phyloP scores from a whole-genome alignment of 2,329 filamentous ascomycete species.

The Rhinocladiella mackenziei region DNA sequence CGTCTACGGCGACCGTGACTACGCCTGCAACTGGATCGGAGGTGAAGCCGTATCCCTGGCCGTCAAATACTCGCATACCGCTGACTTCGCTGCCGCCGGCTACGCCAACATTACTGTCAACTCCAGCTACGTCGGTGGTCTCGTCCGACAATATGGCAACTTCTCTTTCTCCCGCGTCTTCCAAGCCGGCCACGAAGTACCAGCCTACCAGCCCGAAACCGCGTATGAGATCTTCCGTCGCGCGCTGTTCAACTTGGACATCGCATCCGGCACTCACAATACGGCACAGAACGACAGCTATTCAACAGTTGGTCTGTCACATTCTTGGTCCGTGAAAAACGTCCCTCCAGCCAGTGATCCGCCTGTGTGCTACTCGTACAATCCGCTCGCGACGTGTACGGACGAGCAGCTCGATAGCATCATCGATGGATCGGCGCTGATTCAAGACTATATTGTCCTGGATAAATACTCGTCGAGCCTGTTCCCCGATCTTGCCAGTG shows the following conservation, averaged over 20 bases:
- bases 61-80: conserved; percentile 40
- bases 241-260: conserved; percentile 33
- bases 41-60: conserved; percentile 47
- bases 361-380: conserved; percentile 46
- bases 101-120: conserved; percentile 39
- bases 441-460: conserved; percentile 47
- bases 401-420: conserved; percentile 43
- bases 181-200: conserved; percentile 32
- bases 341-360: conserved; percentile 39
- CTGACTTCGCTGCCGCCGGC: conserved; percentile 42
- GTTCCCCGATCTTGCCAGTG: background rate
- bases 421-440: conserved; percentile 42
- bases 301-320: conserved; percentile 6
- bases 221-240: conserved; percentile 40
- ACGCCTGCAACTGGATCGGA: conserved; percentile 50
- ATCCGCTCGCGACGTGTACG: conserved; percentile 40
- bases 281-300: conserved; percentile 10
- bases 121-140: conserved; percentile 37
- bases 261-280: conserved; percentile 34
- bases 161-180: conserved; percentile 42
- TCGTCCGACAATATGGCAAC: conserved; percentile 39
- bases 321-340: conserved; percentile 29
- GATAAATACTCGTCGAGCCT: conserved; percentile 26
- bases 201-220: conserved; percentile 38
- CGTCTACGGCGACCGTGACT: conserved; percentile 58